Evolutionary conservation across 495 filamentous ascomycete genomes (phyloP).

Genomic region (Clavariopsis aquatica): DNA sequence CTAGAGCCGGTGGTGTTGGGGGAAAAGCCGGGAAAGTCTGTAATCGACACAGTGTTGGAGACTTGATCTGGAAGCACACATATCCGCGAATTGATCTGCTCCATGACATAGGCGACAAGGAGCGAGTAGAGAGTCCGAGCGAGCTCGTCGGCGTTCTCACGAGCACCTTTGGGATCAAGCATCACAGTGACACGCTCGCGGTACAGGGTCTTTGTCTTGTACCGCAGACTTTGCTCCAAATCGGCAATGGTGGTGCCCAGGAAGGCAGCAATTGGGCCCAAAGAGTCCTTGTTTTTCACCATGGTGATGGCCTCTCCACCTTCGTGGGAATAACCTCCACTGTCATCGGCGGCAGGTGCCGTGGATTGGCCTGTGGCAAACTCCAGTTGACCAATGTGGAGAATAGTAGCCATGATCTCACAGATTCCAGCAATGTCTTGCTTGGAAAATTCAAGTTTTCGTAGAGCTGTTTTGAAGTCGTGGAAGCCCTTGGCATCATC

Average conservation of each 20-base stretch:
- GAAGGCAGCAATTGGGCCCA: constrained; percentile 86
- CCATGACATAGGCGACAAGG: constrained; percentile 87
- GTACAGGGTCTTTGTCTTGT: constrained; percentile 92
- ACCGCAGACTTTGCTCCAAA: constrained; percentile 83
- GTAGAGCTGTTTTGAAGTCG: constrained; percentile 92
- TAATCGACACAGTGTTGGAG: constrained; percentile 87
- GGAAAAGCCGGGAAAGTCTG: constrained; percentile 95
- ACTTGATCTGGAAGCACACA: constrained; percentile 88
- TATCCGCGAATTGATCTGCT: constrained; percentile 84
- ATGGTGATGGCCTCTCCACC: constrained; percentile 81
- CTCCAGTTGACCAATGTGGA: constrained; percentile 94
- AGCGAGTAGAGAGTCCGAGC: constrained; percentile 94
- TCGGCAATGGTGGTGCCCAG: constrained; percentile 77
- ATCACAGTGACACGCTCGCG: constrained; percentile 95
- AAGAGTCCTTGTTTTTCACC: constrained; percentile 89
- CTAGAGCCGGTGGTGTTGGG: constrained; percentile 79
- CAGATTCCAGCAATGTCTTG: constrained; percentile 95
- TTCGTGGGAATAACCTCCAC: constrained; percentile 93
- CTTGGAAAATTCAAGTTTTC: constrained; percentile 90
- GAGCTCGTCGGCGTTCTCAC: constrained; percentile 89
- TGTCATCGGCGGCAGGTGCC: constrained; percentile 77
- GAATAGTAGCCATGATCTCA: constrained; percentile 84
- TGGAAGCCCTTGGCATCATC: constrained; percentile 95
- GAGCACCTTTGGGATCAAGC: constrained; percentile 88
- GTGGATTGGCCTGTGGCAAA: constrained; percentile 81